Evolutionary conservation across 805 yeast species (phyloP), one percentile per base, ranked within the genome.

Genomic region (Barnettozyma salicaria): DNA sequence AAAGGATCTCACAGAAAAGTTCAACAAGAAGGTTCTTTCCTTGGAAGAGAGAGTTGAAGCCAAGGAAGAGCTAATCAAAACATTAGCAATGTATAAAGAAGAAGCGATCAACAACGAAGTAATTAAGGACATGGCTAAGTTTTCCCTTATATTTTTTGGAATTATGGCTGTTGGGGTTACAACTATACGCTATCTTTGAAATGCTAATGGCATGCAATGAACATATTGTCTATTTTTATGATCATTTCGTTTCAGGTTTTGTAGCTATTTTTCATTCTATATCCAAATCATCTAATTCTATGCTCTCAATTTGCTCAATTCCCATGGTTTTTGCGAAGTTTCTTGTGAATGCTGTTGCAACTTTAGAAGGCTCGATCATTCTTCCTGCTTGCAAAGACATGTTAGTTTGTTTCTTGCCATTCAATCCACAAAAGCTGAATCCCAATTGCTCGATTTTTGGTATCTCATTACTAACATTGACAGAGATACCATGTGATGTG

Each of bases 401-500:
- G 5, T 78, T 70, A 0, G 82, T 75, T 19, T 83, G 81, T n/a
- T 49, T 48, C 28, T 71, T 70, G 6, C 72, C 75, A 0, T 81
- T 76, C 23, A 89, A 64, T 2, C 97, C 97, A 63, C 98, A 92
- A 70, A 95, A 85, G 5, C 76, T 79, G 44, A 85, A 75, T 1
- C 70, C 60, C 1, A 64, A 52, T 21, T 68, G 65, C 42, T 86
- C 80, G 49, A 90, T 69, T 60, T 71, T 83, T 26, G 74, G 68
- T 30, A 87, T 66, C 50, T 88, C 88, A 1, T 95, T 87, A 22
- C 53, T 43, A 3, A 84, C 79, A 54, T 92, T 92, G 30, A 92
- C 70, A 1, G 90, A 85, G 12, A 90, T 67, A 0, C 99, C 98
- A 61, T 89, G 96, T 1, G 92, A 78, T 0, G 97, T 86, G 22